phyloP scores from a whole-genome alignment of 768 basidiomycete genomes.

The Antrodiella citrinella region DNA sequence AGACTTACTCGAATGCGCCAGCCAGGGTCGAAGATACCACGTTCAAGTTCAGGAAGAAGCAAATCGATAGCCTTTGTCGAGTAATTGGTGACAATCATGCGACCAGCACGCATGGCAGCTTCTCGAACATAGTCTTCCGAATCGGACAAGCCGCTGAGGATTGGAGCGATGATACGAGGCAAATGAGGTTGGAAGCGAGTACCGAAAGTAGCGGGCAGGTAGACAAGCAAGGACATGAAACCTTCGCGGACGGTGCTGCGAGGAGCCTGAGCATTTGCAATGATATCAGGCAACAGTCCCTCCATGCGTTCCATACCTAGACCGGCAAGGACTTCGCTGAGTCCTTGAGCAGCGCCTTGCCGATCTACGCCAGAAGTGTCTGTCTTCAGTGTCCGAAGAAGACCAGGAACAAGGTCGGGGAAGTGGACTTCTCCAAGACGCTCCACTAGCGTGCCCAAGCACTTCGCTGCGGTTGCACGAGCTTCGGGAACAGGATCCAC shows the following conservation, averaged over 20 bases:
- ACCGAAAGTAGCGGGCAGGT: conserved; percentile 92
- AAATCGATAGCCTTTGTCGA: conserved; percentile 88
- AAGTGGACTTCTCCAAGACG: conserved; percentile 91
- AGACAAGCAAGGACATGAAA: conserved; percentile 96
- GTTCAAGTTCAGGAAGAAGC: conserved; percentile 87
- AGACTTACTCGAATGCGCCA: conserved; percentile 87
- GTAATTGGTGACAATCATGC: conserved; percentile 97
- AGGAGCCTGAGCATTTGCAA: conserved; percentile 84
- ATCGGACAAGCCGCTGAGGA: conserved; percentile 86
- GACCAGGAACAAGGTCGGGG: conserved; percentile 88
- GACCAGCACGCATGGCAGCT: conserved; percentile 96
- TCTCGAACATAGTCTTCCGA: conserved; percentile 93
- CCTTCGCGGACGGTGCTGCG: conserved; percentile 91
- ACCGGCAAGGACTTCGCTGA: conserved; percentile 90
- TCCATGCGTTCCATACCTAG: conserved; percentile 98
- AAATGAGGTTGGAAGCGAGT: conserved; percentile 94
- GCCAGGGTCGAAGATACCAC: conserved; percentile 87
- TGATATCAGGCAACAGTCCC: conserved; percentile 87
- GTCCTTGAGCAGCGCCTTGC: conserved; percentile 95
- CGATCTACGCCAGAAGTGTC: conserved; percentile 94
- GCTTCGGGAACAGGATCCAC: conserved; percentile 98
- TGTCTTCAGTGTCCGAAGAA: conserved; percentile 82
- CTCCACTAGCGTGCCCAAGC: conserved; percentile 93
- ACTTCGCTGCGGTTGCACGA: conserved; percentile 93
- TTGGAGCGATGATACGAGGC: conserved; percentile 88